A percentile compares a stretch with the other conserved stretches of the same genome.
Conservation (phyloP, 2,329 filamentous ascomycete genomes). For the Cladosporium sp. region DNA sequence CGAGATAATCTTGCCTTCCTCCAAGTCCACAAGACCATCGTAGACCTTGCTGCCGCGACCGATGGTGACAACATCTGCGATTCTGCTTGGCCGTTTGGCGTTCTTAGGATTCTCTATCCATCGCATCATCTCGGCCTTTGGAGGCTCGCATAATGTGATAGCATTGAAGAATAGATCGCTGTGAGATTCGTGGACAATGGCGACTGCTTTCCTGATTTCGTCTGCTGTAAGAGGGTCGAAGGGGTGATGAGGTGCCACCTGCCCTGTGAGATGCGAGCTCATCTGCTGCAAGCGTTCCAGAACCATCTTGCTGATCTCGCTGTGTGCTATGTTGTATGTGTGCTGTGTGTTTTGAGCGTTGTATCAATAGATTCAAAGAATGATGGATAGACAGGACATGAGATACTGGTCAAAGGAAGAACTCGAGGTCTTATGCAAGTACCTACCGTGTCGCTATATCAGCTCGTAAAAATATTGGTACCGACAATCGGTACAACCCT, state of each 20-base stretch:
- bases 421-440: neutral
- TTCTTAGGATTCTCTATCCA: slow-evolving; percentile 67
- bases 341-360: neutral
- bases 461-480: neutral
- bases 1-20: slow-evolving; percentile 59
- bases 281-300: slow-evolving; percentile 62
- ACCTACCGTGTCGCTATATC: neutral
- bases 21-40: slow-evolving; percentile 75
- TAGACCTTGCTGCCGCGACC: slow-evolving; percentile 73
- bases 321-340: neutral
- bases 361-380: neutral
- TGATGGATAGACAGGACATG: neutral
- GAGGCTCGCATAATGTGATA: slow-evolving; percentile 77
- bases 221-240: slow-evolving; percentile 69
- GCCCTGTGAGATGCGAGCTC: slow-evolving; percentile 57
- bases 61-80: slow-evolving; percentile 82
- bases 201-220: slow-evolving; percentile 70
- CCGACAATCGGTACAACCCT: neutral
- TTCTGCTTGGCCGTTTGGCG: slow-evolving; percentile 60
- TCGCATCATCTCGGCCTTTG: slow-evolving; percentile 75
- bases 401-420: neutral
- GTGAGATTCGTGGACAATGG: slow-evolving; percentile 65
- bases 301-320: slow-evolving; percentile 3
- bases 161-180: slow-evolving; percentile 78
- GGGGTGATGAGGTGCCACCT: slow-evolving; percentile 58